These are phyloP conservation scores for Corylus avellana DNA, from an alignment of 306 rosid genomes.

Conservation along the genomic window DNA sequence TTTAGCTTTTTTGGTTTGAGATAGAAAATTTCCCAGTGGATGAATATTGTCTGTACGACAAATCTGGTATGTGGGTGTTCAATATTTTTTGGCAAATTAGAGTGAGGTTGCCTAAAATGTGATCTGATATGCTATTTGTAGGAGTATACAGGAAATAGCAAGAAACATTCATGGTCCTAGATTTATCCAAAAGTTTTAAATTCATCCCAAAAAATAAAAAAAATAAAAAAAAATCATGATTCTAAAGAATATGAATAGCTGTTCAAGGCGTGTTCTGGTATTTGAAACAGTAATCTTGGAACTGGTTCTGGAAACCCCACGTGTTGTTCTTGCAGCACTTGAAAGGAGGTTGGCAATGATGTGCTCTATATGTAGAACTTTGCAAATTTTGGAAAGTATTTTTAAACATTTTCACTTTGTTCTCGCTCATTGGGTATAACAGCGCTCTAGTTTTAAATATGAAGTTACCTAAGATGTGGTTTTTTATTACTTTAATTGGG, in stretches of 20 bases:
- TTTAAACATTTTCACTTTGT: background rate
- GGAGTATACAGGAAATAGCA: background rate
- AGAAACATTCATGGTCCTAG: background rate
- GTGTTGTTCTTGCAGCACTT: background rate
- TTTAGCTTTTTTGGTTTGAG: background rate
- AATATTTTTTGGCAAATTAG: background rate
- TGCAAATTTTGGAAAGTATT: background rate
- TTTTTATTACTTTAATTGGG: background rate
- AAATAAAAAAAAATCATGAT: background rate
- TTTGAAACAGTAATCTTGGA: background rate
- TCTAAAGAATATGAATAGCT: background rate
- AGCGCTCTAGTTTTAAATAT: background rate
- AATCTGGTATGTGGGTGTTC: background rate
- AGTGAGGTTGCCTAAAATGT: background rate
- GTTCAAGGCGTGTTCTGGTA: background rate
- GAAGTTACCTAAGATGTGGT: background rate
- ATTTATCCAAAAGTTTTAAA: background rate
- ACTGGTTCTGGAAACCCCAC: background rate
- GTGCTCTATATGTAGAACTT: background rate
- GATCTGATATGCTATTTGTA: background rate
- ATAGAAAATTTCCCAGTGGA: background rate
- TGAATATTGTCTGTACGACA: background rate
- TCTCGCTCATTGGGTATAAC: background rate
- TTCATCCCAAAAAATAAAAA: background rate
- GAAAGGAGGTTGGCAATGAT: conserved; percentile 5